Evolutionary conservation across 495 filamentous ascomycete genomes (phyloP), one percentile per base, ranked within the genome.

Genomic region (Penicillium alfredii): DNA sequence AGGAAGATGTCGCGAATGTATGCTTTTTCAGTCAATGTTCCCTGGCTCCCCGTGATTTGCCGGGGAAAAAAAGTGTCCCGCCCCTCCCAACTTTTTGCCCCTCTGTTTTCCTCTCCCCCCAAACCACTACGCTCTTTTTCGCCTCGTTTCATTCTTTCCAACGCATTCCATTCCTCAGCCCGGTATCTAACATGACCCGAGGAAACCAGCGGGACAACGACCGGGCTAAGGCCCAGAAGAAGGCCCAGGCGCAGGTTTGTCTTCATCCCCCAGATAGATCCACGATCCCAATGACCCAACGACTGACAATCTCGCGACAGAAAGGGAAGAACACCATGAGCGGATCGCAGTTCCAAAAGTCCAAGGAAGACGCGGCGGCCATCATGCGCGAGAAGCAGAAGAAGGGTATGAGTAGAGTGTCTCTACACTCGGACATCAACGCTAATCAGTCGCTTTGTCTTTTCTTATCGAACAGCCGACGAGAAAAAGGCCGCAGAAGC

Each of bases 201-300:
- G 88, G 88, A 46, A 96, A 96, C 57, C 88, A 96, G 72, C 78
- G 88, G 54, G 88, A 94, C 36, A 84, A 84, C 61, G 85, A 82
- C 53, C 84, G 88, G 40, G 82, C 84, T 63, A 88, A 87, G 64
- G 81, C 72, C 52, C 74, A 77, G 58, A 86, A 89, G 71, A 77
- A 78, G 55, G 55, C 67, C 32, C 65, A 72, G 18, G 44, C 55
- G 14, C 40, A 65, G 62, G 81, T 50, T 30, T n/a, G 47, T 35
- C 19, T 11, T 15, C 24, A 14, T 34, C 25, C 28, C 34, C 27
- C 35, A 5, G 37, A 28, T 55, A 55, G 49, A 65, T 20, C n/a
- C n/a, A n/a, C n/a, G n/a, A n/a, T n/a, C n/a, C 30, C 29, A 23
- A 15, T 25, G 11, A 25, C 23, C 23, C 4, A 8, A 25, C 35